Evolutionary conservation across 2,329 filamentous ascomycete species (phyloP), one percentile per base, ranked within the genome.

Genomic region (Penicillium brevicompactum): DNA sequence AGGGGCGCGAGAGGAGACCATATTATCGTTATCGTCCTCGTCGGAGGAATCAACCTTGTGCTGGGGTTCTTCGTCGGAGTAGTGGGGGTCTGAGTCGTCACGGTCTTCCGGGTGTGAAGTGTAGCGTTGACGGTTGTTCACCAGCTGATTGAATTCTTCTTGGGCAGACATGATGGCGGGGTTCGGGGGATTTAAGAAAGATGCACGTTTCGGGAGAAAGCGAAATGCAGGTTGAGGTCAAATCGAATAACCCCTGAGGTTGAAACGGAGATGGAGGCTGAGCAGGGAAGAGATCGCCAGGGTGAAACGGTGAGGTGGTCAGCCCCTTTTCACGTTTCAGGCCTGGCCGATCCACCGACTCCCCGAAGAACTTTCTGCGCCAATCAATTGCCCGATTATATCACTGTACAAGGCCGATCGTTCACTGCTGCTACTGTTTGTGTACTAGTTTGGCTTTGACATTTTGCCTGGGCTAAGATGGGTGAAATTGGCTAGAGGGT

Each of bases 91-190:
- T 16, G 66, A 69, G 47, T 63, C 67, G 55, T 70, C 64, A 51
- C 67, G 69, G 59, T 80, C 77, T 67, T 79, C 77, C 11, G 77
- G 77, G 60, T 79, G 77, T 34, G 68, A 65, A 49, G 69, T 66
- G 53, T 57, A 60, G 44, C 64, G 67, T 49, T 73, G 71, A 49
- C 70, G 71, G 46, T 71, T 69, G 54, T 70, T 68, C 43, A 78
- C 68, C 56, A 78, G 70, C 47, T 70, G 72, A 51, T 79, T 73
- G 63, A 77, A 76, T 71, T 80, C 77, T 67, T 79, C 77, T 65
- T 78, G 76, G 49, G 77, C 76, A 37, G 75, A 74, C 75, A 77
- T 78, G 42, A 27, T 56, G 74, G 47, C 24, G 34, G 41, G 47
- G 57, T 7, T 31, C 7, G 22, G 21, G 46, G 57, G 51, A 43